Evolutionary conservation across 345 rosid genomes (phyloP).

Genomic region (Mangifera indica): DNA sequence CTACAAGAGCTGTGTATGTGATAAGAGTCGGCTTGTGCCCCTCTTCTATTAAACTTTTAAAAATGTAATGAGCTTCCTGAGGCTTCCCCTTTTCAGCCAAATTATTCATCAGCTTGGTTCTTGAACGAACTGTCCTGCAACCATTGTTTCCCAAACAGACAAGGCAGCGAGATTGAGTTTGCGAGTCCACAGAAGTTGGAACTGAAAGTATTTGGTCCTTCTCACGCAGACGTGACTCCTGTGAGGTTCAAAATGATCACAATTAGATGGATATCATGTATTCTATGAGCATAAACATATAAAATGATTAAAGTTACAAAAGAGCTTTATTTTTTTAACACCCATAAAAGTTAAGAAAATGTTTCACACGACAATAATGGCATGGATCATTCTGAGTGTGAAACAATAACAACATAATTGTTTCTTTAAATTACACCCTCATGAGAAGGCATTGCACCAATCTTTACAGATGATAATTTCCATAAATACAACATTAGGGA

Average conservation of each 20-base stretch:
- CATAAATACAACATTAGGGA: not conserved
- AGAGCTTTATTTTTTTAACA: too few species aligned
- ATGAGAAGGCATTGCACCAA: not conserved
- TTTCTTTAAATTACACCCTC: not conserved
- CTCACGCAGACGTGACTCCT: conserved; percentile 37
- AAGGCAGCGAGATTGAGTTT: conserved; percentile 44
- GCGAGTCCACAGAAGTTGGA: conserved; percentile 27
- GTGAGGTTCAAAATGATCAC: conserved; percentile 16
- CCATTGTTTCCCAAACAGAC: conserved; percentile 56
- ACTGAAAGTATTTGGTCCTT: conserved; percentile 38
- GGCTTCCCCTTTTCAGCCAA: conserved; percentile 75
- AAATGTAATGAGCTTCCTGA: conserved; percentile 68
- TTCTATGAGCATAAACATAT: not conserved
- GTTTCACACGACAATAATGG: not conserved
- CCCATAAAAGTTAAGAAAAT: too few species aligned
- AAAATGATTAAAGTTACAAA: not conserved
- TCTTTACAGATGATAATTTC: not conserved
- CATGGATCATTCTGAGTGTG: not conserved
- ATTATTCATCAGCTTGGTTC: conserved; percentile 79
- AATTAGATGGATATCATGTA: conserved; percentile 2
- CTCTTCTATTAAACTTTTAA: conserved; percentile 60
- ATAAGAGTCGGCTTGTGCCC: conserved; percentile 81
- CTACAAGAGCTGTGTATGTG: conserved; percentile 78
- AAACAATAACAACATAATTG: not conserved
- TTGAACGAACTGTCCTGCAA: conserved; percentile 73